Evolutionary conservation across 148 eudicot genomes (phyloP).

Genomic region (Cornus kousa): DNA sequence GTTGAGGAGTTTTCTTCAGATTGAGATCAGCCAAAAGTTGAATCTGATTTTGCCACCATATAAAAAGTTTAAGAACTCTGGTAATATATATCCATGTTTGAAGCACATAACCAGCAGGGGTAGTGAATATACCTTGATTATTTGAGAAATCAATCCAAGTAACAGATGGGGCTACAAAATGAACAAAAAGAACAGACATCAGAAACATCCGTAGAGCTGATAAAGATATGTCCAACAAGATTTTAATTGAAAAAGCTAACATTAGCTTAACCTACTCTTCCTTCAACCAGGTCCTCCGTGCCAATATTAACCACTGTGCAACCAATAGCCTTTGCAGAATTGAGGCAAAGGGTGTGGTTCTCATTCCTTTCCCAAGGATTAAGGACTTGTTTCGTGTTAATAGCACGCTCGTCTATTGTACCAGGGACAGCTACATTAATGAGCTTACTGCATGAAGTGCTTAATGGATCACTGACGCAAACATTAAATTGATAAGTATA

Average conservation of each 20-base stretch:
- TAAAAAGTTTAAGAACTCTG: neutral
- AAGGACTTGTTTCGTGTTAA: constrained; percentile 64
- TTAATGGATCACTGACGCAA: constrained; percentile 8
- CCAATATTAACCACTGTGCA: constrained; percentile 96
- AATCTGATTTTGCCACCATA: constrained; percentile 39
- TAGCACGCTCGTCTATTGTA: constrained; percentile 93
- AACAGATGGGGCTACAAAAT: constrained; percentile 72
- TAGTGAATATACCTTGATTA: constrained; percentile 54
- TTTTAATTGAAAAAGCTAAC: neutral
- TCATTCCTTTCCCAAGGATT: constrained; percentile 97
- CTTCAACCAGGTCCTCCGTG: constrained; percentile 81
- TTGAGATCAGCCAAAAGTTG: constrained; percentile 76
- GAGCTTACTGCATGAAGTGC: constrained; percentile 60
- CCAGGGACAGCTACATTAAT: constrained; percentile 90
- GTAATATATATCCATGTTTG: neutral
- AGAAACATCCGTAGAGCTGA: constrained; percentile 9
- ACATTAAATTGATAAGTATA: neutral
- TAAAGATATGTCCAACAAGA: constrained; percentile 3
- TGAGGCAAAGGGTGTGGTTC: constrained; percentile 89
- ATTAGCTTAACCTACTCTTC: constrained; percentile 44
- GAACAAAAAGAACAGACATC: constrained; percentile 15
- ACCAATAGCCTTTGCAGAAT: constrained; percentile 96
- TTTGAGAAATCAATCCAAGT: constrained; percentile 80
- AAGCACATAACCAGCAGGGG: neutral
- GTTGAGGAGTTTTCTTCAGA: constrained; percentile 82